A percentile compares a stretch with the other conserved stretches of the same genome.
These are phyloP conservation scores for Colletotrichum kahawae DNA, from an alignment of 2,329 filamentous ascomycete species.

Conservation along the genomic window DNA sequence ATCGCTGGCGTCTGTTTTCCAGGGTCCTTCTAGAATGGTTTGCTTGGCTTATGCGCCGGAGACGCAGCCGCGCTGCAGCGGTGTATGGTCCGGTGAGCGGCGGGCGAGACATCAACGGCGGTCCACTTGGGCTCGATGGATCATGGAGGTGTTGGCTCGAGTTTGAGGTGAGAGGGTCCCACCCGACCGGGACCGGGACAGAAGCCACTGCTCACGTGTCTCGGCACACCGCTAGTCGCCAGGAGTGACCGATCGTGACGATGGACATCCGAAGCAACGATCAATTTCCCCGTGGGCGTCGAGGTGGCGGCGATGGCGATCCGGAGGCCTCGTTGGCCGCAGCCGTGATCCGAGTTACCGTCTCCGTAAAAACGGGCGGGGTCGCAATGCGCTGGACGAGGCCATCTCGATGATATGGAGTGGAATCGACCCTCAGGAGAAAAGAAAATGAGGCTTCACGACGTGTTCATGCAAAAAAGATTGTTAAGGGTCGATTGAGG, in stretches of 20 bases:
- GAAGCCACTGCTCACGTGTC: slow-evolving; percentile 15
- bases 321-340: background rate
- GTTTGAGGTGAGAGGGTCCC: background rate
- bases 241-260: slow-evolving; percentile 10
- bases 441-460: slow-evolving; percentile 14
- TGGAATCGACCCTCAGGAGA: background rate
- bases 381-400: background rate
- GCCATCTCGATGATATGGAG: background rate
- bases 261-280: background rate
- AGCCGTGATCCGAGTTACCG: background rate
- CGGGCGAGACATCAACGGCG: background rate
- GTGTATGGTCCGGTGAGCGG: background rate
- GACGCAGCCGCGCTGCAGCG: background rate
- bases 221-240: slow-evolving; percentile 18
- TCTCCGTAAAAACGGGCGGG: background rate
- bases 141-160: background rate
- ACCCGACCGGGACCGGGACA: slow-evolving; percentile 15
- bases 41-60: slow-evolving; percentile 5
- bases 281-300: background rate
- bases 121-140: background rate
- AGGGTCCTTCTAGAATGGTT: background rate
- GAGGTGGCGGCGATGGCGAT: background rate
- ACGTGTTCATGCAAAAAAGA: slow-evolving; percentile 2
- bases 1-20: background rate
- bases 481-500: background rate